Conservation (phyloP, 108 stramenopile genomes). For the Cylindrotheca fusiformis region DNA sequence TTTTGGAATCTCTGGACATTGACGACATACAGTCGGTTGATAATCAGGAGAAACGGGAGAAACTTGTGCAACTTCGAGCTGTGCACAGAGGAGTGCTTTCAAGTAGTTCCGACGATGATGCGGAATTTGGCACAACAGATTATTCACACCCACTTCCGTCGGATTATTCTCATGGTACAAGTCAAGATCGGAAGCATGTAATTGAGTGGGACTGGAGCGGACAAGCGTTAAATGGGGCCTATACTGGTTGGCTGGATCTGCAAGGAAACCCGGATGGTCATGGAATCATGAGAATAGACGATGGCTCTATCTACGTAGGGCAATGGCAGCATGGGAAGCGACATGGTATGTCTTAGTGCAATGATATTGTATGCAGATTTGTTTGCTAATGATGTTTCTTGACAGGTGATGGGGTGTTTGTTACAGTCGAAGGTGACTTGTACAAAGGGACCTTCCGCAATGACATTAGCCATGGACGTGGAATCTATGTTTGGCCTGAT, state of each 20-base stretch:
- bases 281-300: conserved; percentile 40
- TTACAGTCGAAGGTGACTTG: conserved; percentile 41
- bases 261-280: conserved; percentile 38
- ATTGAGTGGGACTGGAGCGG: conserved; percentile 31
- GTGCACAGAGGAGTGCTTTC: neutral
- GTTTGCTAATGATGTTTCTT: too few species aligned
- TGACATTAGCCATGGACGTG: conserved; percentile 35
- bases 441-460: conserved; percentile 32
- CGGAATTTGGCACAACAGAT: neutral
- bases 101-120: neutral
- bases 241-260: conserved; percentile 41
- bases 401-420: conserved; percentile 36
- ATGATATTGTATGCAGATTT: too few species aligned
- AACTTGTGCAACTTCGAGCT: neutral
- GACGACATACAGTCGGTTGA: neutral
- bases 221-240: conserved; percentile 21
- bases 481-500: conserved; percentile 31
- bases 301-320: conserved; percentile 44
- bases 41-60: neutral
- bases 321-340: conserved; percentile 34
- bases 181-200: conserved; percentile 12
- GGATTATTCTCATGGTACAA: neutral
- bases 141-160: conserved; percentile 6
- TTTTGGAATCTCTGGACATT: neutral
- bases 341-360: conserved; percentile 17